Conservation (phyloP, 441 rosid species). For the Arabidopsis hybrid region DNA sequence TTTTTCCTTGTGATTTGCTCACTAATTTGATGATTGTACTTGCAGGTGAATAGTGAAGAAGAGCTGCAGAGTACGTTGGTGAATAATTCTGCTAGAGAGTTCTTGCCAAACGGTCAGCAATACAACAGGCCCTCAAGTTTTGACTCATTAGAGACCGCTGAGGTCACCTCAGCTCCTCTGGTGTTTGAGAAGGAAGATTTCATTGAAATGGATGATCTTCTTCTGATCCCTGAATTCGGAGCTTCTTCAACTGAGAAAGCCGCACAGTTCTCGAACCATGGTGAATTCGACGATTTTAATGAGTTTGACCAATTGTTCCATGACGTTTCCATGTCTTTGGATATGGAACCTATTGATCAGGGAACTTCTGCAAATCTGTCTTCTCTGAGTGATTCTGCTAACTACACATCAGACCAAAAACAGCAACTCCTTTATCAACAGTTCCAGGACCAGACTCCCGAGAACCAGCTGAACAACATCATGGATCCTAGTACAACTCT, state of each 20-base stretch:
- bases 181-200: constrained; percentile 64
- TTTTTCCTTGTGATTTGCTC: neutral
- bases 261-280: constrained; percentile 45
- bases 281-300: constrained; percentile 51
- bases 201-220: constrained; percentile 91
- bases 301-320: constrained; percentile 63
- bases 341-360: constrained; percentile 55
- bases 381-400: constrained; percentile 31
- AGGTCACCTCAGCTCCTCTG: constrained; percentile 46
- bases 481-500: constrained; percentile 41
- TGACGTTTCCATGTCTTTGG: constrained; percentile 73
- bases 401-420: constrained; percentile 44
- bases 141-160: constrained; percentile 33
- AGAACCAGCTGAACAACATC: constrained; percentile 41
- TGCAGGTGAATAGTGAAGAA: constrained; percentile 53
- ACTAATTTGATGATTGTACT: constrained; percentile 4
- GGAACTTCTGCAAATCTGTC: constrained; percentile 38
- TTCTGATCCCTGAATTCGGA: constrained; percentile 46
- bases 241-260: constrained; percentile 45
- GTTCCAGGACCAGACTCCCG: constrained; percentile 40
- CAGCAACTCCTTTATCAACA: constrained; percentile 43
- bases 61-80: constrained; percentile 61
- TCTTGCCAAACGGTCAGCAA: constrained; percentile 40
- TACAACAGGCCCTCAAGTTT: constrained; percentile 44
- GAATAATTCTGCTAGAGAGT: constrained; percentile 49